phyloP scores from a whole-genome alignment of 225 moss, liverwort and hornwort species.

The Polytrichum commune region DNA sequence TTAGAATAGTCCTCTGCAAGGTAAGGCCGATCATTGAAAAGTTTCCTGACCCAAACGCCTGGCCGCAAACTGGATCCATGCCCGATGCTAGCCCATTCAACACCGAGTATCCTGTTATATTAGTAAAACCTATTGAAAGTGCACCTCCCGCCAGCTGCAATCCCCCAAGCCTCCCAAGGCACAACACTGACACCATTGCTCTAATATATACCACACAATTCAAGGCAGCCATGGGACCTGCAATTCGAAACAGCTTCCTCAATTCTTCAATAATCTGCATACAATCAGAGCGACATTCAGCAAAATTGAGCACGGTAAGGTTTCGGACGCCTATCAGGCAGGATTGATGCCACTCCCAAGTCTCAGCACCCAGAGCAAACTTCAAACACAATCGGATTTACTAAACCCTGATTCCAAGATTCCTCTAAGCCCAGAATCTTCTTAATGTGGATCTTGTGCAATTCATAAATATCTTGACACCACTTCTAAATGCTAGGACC shows the following conservation, averaged over 20 bases:
- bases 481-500: too few relatives aligned
- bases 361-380: background rate
- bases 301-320: background rate
- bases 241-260: slow-evolving; percentile 58
- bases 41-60: slow-evolving; percentile 76
- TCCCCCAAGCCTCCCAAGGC: slow-evolving; percentile 68
- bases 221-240: slow-evolving; percentile 60
- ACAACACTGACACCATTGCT: slow-evolving; percentile 84
- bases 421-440: too few relatives aligned
- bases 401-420: too few relatives aligned
- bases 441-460: too few relatives aligned
- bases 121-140: slow-evolving; percentile 81
- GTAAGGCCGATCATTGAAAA: slow-evolving; percentile 72
- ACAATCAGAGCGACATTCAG: slow-evolving; percentile 1
- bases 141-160: slow-evolving; percentile 81
- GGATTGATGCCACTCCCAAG: background rate
- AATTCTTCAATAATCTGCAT: slow-evolving; percentile 67
- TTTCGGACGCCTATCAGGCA: background rate
- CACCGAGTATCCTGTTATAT: slow-evolving; percentile 88
- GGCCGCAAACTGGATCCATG: slow-evolving; percentile 84
- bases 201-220: slow-evolving; percentile 77
- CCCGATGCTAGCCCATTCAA: slow-evolving; percentile 77
- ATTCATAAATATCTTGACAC: too few relatives aligned
- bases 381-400: background rate
- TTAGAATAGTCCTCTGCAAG: slow-evolving; percentile 78